phyloP scores from a whole-genome alignment of 176 grass and related monocot species.

The Poa annua region DNA sequence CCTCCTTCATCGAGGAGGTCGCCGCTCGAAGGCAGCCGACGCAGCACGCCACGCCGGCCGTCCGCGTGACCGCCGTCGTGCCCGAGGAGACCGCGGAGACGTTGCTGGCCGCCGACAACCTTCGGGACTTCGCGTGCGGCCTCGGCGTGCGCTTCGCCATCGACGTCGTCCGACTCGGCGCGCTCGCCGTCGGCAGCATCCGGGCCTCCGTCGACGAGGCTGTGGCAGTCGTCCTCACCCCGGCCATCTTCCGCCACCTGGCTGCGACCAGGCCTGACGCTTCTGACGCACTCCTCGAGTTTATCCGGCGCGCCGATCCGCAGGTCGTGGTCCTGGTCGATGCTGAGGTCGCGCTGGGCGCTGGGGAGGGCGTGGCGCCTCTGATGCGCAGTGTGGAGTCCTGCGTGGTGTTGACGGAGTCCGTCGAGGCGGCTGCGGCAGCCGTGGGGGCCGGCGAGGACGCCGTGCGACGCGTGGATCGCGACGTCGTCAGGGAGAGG shows the following conservation, averaged over 20 bases:
- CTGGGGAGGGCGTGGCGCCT: constrained; percentile 6
- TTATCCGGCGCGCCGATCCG: constrained; percentile 39
- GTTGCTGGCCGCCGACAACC: constrained; percentile 64
- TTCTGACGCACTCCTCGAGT: constrained; percentile 43
- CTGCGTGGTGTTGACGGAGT: constrained; percentile 46
- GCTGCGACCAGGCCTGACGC: constrained; percentile 31
- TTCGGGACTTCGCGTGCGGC: constrained; percentile 61
- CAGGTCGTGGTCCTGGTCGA: constrained; percentile 53
- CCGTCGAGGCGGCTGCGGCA: constrained; percentile 45
- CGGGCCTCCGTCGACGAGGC: constrained; percentile 43
- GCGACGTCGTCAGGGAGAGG: constrained; percentile 45
- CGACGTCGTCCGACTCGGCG: constrained; percentile 51
- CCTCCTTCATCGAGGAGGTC: constrained; percentile 62
- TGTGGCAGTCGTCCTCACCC: constrained; percentile 16
- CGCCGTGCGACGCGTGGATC: constrained; percentile 48
- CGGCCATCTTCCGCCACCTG: constrained; percentile 46
- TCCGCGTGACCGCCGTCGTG: constrained; percentile 66
- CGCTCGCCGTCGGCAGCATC: constrained; percentile 42
- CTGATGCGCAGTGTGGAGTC: constrained; percentile 53
- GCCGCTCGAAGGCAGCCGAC: constrained; percentile 36
- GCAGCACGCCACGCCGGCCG: constrained; percentile 2
- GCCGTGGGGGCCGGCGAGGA: constrained; percentile 39
- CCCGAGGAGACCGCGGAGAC: constrained; percentile 57
- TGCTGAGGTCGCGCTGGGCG: constrained; percentile 26
- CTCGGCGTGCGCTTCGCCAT: constrained; percentile 55